Evolutionary conservation across 2,329 filamentous ascomycete species (phyloP), one percentile per base, ranked within the genome.

Genomic region (Aspergillus brasiliensis): DNA sequence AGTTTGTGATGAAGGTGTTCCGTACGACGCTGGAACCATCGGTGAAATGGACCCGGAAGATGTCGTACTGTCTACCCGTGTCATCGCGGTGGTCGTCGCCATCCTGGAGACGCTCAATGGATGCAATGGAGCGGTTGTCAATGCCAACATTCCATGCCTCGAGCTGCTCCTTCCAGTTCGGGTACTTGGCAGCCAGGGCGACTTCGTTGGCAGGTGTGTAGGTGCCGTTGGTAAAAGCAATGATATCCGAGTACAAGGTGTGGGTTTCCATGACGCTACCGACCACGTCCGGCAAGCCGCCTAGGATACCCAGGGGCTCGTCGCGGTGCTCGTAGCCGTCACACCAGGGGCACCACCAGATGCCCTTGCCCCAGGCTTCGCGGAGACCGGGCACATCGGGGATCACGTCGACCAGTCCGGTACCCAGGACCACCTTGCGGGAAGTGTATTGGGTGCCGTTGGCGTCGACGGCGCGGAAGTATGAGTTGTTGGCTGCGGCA

Each of bases 331-430:
- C 86, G 63, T 83, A 78, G 11, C 86, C 86, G 67, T 88, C 86
- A 62, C 86, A 88, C 86, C 86, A 88, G 0, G 85, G 84, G 57
- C 86, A 88, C 84, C 85, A 88, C 73, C 76, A 88, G 54, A 88
- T 81, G 5, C 86, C 86, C 60, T 83, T 78, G 51, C 84, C 85
- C 80, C 83, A 88, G 66, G 80, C 82, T 57, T 86, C 82, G 7
- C 64, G 31, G 0, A 88, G 56, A 0, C 86, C 86, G 0, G 85
- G 84, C 0, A 84, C 87, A 0, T 59, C 21, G 1, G 86, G 84
- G 2, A 88, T 72, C 23, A 84, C 69, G 65, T 88, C 85, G 6
- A 72, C 74, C 19, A 88, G 71, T 5, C 86, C 86, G 0, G 85
- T 87, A 21, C 79, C 85, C 3, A 88, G 79, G 34, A 88, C 74